phyloP scores from a whole-genome alignment of 257 asterid species.

The Solanum piurae region DNA sequence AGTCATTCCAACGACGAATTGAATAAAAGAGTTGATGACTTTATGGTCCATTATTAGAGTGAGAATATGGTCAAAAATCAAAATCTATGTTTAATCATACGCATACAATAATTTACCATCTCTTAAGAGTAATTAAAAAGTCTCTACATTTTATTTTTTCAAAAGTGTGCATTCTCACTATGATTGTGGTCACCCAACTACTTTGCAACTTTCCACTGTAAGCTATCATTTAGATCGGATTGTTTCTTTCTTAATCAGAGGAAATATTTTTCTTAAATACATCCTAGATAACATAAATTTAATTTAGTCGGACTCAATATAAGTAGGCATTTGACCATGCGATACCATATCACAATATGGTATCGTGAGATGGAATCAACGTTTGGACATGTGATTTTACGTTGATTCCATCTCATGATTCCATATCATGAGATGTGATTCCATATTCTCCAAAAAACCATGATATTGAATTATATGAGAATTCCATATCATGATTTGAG shows the following conservation, averaged over 20 bases:
- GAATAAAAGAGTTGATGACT: background rate
- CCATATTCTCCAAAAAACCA: too few relatives aligned
- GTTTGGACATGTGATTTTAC: too few relatives aligned
- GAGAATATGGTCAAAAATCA: background rate
- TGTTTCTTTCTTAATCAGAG: background rate
- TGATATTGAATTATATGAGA: too few relatives aligned
- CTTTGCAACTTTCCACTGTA: background rate
- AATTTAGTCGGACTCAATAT: accelerated
- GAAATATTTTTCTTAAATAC: too few relatives aligned
- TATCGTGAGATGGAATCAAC: too few relatives aligned
- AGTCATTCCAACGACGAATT: background rate
- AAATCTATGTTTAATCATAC: background rate
- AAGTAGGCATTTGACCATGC: too few relatives aligned
- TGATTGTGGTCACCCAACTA: background rate
- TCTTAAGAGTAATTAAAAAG: background rate
- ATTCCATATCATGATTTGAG: too few relatives aligned
- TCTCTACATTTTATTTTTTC: background rate
- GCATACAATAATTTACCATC: background rate
- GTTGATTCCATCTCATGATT: too few relatives aligned
- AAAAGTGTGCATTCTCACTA: background rate
- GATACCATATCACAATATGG: too few relatives aligned
- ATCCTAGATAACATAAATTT: too few relatives aligned
- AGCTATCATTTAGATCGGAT: background rate
- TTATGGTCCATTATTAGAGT: background rate
- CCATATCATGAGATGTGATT: too few relatives aligned